Base-by-base conservation (phyloP, 1,284 basidiomycete species). In the Ganoderma resinaceum region DNA sequence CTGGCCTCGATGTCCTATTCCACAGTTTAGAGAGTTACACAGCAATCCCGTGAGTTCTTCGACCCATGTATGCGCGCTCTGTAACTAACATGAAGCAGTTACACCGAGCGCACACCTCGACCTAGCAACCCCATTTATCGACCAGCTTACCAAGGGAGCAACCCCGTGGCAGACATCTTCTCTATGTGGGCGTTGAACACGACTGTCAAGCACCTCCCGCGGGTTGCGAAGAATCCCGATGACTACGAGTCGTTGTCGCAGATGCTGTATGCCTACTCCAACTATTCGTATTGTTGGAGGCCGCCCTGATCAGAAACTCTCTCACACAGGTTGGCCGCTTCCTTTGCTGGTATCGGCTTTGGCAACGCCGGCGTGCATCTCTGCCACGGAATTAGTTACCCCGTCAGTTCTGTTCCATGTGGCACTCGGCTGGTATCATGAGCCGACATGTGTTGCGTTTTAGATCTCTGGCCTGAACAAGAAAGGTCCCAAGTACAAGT, bases 381-480 rank as follows among this genome's bases (percentile, higher is more conserved):
- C 70, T 96, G 94, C 75, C 95, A 95, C 76, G 95, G 92, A 53
- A 93, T 95, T 83, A 93, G 92, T 75, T 95, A 93, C 73, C 92
- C 92, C 3, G 91, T 92, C 78, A 70, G 87, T 79, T 42, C 33
- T 11, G 42, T 40, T 40, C 14, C 53, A 71, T 63, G 43, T 38
- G 62, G 64, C 40, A 35, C 52, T 53, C 42, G 65, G 38, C 16
- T 3, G 16, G 18, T 35, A 59, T 61, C 20, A 1, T 64, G 26
- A 38, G 35, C 46, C 37, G 23, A 52, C 38, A 26, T 49, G 9
- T 31, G 26, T 46, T n/a, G 33, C 46, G 33, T 42, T 26, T n/a
- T 70, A 95, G 94, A 96, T 98, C 72, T 97, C 95, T 23, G 96
- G 97, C 1, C 82, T 98, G 76, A 99, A 99, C 85, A 98, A 98